These are phyloP conservation scores for Pythium scleroteichum DNA, from an alignment of 352 stramenopile species.

Conservation along the genomic window DNA sequence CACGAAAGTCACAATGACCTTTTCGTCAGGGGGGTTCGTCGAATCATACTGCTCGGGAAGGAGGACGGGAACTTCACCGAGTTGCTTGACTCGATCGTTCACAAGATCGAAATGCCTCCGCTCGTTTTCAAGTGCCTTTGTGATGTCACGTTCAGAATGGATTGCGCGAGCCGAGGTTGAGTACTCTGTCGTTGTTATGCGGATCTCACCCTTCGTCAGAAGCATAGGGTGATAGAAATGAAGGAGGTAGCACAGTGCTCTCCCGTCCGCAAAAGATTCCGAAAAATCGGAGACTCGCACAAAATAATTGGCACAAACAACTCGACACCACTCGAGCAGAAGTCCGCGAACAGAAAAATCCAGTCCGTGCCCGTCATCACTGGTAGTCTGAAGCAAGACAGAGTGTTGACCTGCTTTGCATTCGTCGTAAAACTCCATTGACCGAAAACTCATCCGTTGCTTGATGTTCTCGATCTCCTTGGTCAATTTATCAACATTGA, in stretches of 20 bases:
- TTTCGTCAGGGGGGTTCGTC: constrained; percentile 90
- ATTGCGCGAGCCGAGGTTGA: constrained; percentile 28
- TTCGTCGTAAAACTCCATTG: constrained; percentile 58
- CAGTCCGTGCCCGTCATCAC: constrained; percentile 43
- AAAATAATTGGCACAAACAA: constrained; percentile 91
- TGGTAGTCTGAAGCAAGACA: constrained; percentile 25
- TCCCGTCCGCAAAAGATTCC: constrained; percentile 92
- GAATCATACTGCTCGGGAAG: constrained; percentile 89
- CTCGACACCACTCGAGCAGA: constrained; percentile 91
- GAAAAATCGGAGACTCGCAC: constrained; percentile 90
- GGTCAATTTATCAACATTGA: constrained; percentile 72
- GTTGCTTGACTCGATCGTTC: constrained; percentile 87
- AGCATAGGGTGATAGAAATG: constrained; percentile 96
- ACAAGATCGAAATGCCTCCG: constrained; percentile 85
- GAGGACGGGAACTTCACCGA: constrained; percentile 92
- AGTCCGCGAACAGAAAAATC: constrained; percentile 55
- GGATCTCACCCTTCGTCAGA: constrained; percentile 66
- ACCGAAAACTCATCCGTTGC: constrained; percentile 68
- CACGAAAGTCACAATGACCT: constrained; percentile 94
- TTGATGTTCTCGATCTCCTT: constrained; percentile 79
- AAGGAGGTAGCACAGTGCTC: constrained; percentile 91
- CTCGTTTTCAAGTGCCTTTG: constrained; percentile 59
- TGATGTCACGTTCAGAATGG: constrained; percentile 20
- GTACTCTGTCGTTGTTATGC: constrained; percentile 41
- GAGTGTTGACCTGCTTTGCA: background rate